Conservation (phyloP, 2,329 filamentous ascomycete genomes). For the Alternaria tenuissima region DNA sequence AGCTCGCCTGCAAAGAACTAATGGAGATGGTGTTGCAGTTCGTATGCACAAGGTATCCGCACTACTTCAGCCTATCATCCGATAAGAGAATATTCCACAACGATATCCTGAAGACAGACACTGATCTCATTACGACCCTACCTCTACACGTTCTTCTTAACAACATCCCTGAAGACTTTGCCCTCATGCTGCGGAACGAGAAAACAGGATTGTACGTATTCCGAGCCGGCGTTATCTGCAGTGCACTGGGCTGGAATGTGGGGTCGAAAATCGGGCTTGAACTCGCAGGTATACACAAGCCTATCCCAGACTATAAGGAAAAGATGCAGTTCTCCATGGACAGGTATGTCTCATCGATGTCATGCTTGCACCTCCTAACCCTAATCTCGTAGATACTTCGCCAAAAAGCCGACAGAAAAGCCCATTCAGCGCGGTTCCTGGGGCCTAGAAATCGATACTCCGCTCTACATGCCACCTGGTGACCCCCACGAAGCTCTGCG, state of each 20-base stretch:
- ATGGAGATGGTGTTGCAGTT: slow-evolving; percentile 90
- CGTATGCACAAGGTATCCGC: slow-evolving; percentile 77
- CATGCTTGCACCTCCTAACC: background rate
- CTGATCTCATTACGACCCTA: slow-evolving; percentile 67
- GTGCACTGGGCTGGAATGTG: slow-evolving; percentile 81
- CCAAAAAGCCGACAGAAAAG: slow-evolving; percentile 75
- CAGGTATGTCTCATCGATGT: slow-evolving; percentile 59
- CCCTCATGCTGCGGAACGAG: slow-evolving; percentile 75
- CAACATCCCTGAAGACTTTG: slow-evolving; percentile 87
- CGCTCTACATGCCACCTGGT: slow-evolving; percentile 76
- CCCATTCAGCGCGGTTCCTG: slow-evolving; percentile 87
- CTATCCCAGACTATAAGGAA: slow-evolving; percentile 83
- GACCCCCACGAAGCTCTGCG: slow-evolving; percentile 71
- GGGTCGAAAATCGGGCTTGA: slow-evolving; percentile 75
- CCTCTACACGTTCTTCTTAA: slow-evolving; percentile 76
- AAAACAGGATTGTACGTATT: slow-evolving; percentile 76
- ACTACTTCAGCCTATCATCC: slow-evolving; percentile 69
- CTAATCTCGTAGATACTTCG: slow-evolving; percentile 68
- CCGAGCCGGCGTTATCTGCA: slow-evolving; percentile 79
- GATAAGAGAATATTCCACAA: slow-evolving; percentile 70
- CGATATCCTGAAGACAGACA: slow-evolving; percentile 68
- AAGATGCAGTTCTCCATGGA: slow-evolving; percentile 92
- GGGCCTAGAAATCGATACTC: slow-evolving; percentile 79
- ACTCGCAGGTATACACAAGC: slow-evolving; percentile 74
- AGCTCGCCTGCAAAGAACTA: slow-evolving; percentile 82